Conservation (phyloP, 2,329 filamentous ascomycete species). For the Neofusicoccum ribis region DNA sequence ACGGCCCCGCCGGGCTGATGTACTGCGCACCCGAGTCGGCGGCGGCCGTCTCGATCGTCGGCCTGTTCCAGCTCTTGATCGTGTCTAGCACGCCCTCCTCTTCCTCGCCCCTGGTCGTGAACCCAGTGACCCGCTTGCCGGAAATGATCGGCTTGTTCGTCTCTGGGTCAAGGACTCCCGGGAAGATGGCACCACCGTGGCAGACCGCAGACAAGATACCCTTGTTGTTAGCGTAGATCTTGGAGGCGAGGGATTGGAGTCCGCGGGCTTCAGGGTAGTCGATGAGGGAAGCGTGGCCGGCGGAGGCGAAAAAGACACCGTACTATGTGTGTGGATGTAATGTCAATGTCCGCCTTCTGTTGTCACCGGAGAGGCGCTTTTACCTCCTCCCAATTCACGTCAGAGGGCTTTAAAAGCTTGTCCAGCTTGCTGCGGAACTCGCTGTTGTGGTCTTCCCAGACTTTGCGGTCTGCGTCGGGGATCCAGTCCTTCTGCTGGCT, state of each 20-base stretch:
- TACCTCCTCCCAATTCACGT: slow-evolving; percentile 29
- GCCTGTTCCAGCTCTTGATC: slow-evolving; percentile 34
- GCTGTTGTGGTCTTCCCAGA: slow-evolving; percentile 44
- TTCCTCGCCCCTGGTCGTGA: slow-evolving; percentile 39
- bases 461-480: slow-evolving; percentile 39
- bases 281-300: slow-evolving; percentile 49
- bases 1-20: slow-evolving; percentile 27
- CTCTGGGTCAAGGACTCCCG: slow-evolving; percentile 33
- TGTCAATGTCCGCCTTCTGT: too few species aligned
- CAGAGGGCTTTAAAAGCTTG: slow-evolving; percentile 40
- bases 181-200: slow-evolving; percentile 43
- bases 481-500: slow-evolving; percentile 46
- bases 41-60: slow-evolving; percentile 34
- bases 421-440: slow-evolving; percentile 51
- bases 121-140: slow-evolving; percentile 41
- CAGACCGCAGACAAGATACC: slow-evolving; percentile 48
- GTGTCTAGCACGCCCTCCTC: slow-evolving; percentile 37
- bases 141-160: slow-evolving; percentile 37
- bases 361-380: too few species aligned
- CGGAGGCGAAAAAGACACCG: slow-evolving; percentile 47
- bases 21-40: slow-evolving; percentile 34
- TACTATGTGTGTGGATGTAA: not conserved
- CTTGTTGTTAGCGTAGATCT: slow-evolving; percentile 41
- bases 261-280: slow-evolving; percentile 47
- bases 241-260: slow-evolving; percentile 44